These are phyloP conservation scores for Diaporthe vaccinii DNA, from an alignment of 2,329 filamentous ascomycete species.

Conservation along the genomic window DNA sequence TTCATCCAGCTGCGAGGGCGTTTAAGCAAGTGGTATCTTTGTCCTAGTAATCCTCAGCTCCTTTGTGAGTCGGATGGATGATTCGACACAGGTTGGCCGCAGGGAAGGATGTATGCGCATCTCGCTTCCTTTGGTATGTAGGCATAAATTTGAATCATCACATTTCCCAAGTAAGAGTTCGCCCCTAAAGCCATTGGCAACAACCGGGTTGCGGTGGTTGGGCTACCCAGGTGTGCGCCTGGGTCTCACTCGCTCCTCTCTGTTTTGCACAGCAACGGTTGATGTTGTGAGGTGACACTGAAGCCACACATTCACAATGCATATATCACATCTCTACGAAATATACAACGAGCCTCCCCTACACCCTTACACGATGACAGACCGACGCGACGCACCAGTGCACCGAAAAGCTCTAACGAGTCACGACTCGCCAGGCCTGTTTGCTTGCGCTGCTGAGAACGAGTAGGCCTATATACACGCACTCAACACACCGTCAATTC, in stretches of 20 bases:
- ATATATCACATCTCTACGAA: too few relatives aligned
- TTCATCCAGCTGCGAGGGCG: slow-evolving; percentile 13
- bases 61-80: not conserved
- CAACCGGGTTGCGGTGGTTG: not conserved
- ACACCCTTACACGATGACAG: too few relatives aligned
- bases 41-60: not conserved
- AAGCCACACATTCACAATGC: slow-evolving; percentile 5
- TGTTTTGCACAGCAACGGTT: not conserved
- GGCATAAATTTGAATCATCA: slow-evolving; percentile 8
- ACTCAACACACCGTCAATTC: not conserved
- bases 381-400: too few relatives aligned
- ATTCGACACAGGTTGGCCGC: not conserved
- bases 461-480: too few relatives aligned
- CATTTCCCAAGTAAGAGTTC: not conserved
- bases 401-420: too few relatives aligned
- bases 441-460: too few relatives aligned
- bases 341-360: too few relatives aligned
- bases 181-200: not conserved
- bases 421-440: too few relatives aligned
- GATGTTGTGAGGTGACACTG: not conserved
- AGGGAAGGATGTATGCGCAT: not conserved
- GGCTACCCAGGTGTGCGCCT: not conserved
- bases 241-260: too few relatives aligned
- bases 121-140: not conserved
- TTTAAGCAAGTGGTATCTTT: not conserved